Base-by-base conservation (phyloP, 345 rosid species). In the Acer campestre region DNA sequence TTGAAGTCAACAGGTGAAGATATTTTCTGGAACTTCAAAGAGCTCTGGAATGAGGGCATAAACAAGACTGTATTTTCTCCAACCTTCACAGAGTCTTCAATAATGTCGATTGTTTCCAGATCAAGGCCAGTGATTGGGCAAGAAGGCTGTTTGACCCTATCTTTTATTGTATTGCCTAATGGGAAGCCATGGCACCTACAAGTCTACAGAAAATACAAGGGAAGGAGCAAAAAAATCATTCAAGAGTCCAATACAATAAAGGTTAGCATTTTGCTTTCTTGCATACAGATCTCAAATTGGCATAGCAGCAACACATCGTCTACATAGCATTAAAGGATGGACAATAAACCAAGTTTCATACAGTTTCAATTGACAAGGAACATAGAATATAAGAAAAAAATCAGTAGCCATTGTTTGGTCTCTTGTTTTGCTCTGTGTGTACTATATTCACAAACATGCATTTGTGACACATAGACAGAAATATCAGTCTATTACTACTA, bases 161-260 rank as follows among this genome's bases (percentile, higher is more conserved):
- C 75, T 78, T 87, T 75, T 65, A 59, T 77, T 62, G 61, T 78
- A 49, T 75, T 82, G 56, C 76, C 82, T 75, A 90, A 76, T 73
- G 82, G 78, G 68, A 75, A 70, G 62, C 94, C 97, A 67, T 93
- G 97, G 82, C 97, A 93, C 85, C 87, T 90, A 84, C 95, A 93
- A 22, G 91, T 84, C 98, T 94, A 81, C 75, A 78, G 76, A 61
- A 61, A 82, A 73, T 13, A 81, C 66, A 58, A 17, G 29, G 63
- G 53, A 55, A 22, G 20, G 7, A 70, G 16, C 10, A 63, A 51
- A 67, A 42, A 67, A 58, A 73, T 31, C 46, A 72, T 74, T 38
- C 25, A 42, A 51, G 58, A 44, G 67, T 27, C n/a, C 9, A 23
- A 51, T 61, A 31, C n/a, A 16, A 10, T 17, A 38, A 61, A 42